These are phyloP conservation scores for Ramaria sp. DNA, from an alignment of 768 basidiomycete species.

Conservation along the genomic window DNA sequence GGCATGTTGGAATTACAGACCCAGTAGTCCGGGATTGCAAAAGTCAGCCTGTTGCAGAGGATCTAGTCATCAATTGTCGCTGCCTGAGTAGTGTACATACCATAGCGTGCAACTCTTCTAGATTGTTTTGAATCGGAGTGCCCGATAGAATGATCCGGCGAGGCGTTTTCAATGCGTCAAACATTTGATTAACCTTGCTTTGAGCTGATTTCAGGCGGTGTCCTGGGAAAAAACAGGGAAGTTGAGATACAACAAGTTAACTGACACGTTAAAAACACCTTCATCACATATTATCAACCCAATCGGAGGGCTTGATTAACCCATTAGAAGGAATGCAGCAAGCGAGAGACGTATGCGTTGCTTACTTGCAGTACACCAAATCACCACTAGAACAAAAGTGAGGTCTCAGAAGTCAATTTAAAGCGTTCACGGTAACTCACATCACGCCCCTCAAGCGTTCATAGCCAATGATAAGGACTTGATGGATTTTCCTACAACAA, in stretches of 20 bases:
- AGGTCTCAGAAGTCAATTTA: not conserved
- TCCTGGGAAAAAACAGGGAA: constrained; percentile 30
- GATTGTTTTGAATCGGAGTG: constrained; percentile 94
- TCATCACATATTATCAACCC: constrained; percentile 95
- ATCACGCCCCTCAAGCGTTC: constrained; percentile 78
- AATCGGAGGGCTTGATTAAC: constrained; percentile 60
- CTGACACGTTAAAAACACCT: constrained; percentile 35
- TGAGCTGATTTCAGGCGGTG: constrained; percentile 89
- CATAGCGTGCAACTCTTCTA: constrained; percentile 95
- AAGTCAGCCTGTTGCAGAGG: constrained; percentile 59
- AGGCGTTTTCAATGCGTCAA: constrained; percentile 63
- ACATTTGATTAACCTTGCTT: constrained; percentile 83
- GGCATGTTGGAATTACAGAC: constrained; percentile 24
- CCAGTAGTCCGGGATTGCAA: constrained; percentile 86
- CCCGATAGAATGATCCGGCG: constrained; percentile 86
- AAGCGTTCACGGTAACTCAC: constrained; percentile 30
- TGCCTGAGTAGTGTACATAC: constrained; percentile 29
- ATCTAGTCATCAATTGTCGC: not conserved
- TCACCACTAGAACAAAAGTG: constrained; percentile 31
- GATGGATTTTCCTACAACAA: constrained; percentile 49
- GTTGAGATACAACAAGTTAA: not conserved
- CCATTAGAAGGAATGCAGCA: not conserved
- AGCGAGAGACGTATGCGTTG: not conserved
- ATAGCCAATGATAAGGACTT: constrained; percentile 91
- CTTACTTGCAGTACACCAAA: constrained; percentile 55